Conservation (phyloP, 2,329 filamentous ascomycete genomes). For the Neofusicoccum umdonicola region DNA sequence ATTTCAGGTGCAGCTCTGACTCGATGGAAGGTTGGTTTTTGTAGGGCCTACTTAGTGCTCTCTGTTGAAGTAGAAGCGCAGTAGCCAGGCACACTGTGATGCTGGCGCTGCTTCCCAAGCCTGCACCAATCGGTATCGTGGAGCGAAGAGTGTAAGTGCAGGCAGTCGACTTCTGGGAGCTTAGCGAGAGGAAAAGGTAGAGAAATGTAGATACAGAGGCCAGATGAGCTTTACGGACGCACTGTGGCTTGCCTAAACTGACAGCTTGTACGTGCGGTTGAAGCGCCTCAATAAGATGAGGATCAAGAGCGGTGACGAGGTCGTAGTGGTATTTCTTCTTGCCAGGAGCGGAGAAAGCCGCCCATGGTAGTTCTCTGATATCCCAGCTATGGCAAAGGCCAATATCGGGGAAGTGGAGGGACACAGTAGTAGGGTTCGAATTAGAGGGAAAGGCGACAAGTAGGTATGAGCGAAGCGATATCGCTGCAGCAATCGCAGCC, state of each 20-base stretch:
- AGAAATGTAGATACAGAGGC: constrained; percentile 81
- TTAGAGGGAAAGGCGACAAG: constrained; percentile 93
- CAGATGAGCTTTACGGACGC: constrained; percentile 79
- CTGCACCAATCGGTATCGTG: constrained; percentile 88
- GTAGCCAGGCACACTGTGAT: constrained; percentile 85
- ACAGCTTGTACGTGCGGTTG: constrained; percentile 74
- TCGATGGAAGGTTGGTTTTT: constrained; percentile 86
- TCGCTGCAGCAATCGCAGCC: constrained; percentile 90
- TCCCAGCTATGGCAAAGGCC: constrained; percentile 88
- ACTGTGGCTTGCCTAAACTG: constrained; percentile 63
- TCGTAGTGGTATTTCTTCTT: constrained; percentile 98
- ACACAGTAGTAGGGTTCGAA: constrained; percentile 75
- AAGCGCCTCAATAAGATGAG: constrained; percentile 75
- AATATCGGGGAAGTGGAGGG: constrained; percentile 87
- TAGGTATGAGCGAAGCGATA: constrained; percentile 92
- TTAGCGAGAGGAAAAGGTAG: constrained; percentile 87
- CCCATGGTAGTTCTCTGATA: constrained; percentile 89
- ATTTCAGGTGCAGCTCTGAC: constrained; percentile 84
- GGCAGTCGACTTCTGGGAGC: constrained; percentile 72
- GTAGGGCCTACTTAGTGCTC: constrained; percentile 84
- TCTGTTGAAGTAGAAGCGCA: constrained; percentile 81
- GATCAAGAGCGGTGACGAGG: constrained; percentile 73
- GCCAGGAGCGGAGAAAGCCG: constrained; percentile 69
- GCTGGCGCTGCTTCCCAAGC: constrained; percentile 89
- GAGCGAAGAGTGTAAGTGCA: constrained; percentile 89